These are phyloP conservation scores for Incumbomyces lentus DNA, from an alignment of 2,329 filamentous ascomycete species.

Conservation along the genomic window DNA sequence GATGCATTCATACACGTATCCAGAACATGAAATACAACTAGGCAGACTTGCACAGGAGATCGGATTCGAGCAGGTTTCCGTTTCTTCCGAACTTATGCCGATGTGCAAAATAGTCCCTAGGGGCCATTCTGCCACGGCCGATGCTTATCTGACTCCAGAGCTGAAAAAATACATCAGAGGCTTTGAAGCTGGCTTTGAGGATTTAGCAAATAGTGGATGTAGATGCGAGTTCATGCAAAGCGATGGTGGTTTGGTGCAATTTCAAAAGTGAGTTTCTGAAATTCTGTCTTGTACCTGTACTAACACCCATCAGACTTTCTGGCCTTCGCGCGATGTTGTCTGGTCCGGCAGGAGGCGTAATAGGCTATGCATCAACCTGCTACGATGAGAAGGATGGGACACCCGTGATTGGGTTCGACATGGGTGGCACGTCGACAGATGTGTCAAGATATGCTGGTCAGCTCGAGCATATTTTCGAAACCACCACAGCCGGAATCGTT, in stretches of 20 bases:
- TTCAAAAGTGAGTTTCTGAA: conserved; percentile 37
- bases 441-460: conserved; percentile 70
- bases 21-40: conserved; percentile 68
- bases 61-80: conserved; percentile 62
- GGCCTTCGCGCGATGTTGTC: conserved; percentile 78
- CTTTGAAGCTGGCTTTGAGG: conserved; percentile 56
- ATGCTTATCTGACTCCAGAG: conserved; percentile 69
- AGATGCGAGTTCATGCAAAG: conserved; percentile 93
- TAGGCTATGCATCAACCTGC: conserved; percentile 50
- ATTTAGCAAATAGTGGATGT: conserved; percentile 65
- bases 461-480: conserved; percentile 81
- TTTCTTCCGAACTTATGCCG: conserved; percentile 69
- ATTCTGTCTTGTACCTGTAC: conserved; percentile 32
- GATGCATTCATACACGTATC: conserved; percentile 84
- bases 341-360: conserved; percentile 84
- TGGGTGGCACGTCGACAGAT: conserved; percentile 79
- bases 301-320: conserved; percentile 68
- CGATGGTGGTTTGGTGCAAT: conserved; percentile 54
- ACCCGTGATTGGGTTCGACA: conserved; percentile 79
- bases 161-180: conserved; percentile 62
- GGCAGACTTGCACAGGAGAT: conserved; percentile 69
- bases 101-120: conserved; percentile 79
- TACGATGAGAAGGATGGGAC: conserved; percentile 66
- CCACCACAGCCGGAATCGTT: conserved; percentile 71
- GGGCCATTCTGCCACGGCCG: conserved; percentile 66